Percentiles rank a stretch among this genome's conserved stretches.
Conservation (phyloP, 2,329 filamentous ascomycete genomes). For the Fusarium floridanum region DNA sequence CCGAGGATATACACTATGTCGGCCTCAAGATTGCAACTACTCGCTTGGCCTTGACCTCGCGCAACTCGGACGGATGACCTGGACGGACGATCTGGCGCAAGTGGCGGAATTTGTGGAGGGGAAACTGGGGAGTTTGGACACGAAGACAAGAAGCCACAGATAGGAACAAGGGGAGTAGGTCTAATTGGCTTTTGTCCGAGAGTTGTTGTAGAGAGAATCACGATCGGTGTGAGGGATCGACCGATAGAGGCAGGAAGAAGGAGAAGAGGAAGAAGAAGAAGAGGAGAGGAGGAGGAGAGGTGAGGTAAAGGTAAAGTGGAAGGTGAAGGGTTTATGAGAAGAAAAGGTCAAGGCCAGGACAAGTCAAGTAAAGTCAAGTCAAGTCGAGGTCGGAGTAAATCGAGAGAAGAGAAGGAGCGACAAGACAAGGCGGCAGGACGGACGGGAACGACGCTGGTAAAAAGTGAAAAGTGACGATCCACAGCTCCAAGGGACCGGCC, state of each 20-base stretch:
- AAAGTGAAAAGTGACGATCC: slow-evolving; percentile 48
- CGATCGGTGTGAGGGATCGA: slow-evolving; percentile 15
- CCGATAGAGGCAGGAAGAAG: not conserved
- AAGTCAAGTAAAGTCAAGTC: not conserved
- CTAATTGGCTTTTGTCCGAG: slow-evolving; percentile 34
- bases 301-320: not conserved
- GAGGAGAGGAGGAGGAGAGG: not conserved
- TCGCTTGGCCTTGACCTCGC: slow-evolving; percentile 12
- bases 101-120: slow-evolving; percentile 40
- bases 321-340: slow-evolving; percentile 21
- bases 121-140: slow-evolving; percentile 27
- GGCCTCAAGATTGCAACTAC: slow-evolving; percentile 15
- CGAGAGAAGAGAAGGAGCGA: slow-evolving; percentile 12
- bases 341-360: slow-evolving; percentile 3
- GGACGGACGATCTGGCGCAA: slow-evolving; percentile 31
- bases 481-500: slow-evolving; percentile 36
- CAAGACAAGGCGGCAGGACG: slow-evolving; percentile 12
- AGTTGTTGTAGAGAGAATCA: slow-evolving; percentile 18
- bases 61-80: slow-evolving; percentile 20
- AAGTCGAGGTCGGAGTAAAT: slow-evolving; percentile 19
- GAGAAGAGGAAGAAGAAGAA: not conserved
- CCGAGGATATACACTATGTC: slow-evolving; percentile 18
- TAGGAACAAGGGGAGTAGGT: slow-evolving; percentile 37
- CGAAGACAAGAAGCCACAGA: slow-evolving; percentile 33
- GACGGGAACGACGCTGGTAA: slow-evolving; percentile 30